These are phyloP conservation scores for Acanthamoeba rhysodes DNA, from an alignment of 208 protist genomes.

Conservation along the genomic window DNA sequence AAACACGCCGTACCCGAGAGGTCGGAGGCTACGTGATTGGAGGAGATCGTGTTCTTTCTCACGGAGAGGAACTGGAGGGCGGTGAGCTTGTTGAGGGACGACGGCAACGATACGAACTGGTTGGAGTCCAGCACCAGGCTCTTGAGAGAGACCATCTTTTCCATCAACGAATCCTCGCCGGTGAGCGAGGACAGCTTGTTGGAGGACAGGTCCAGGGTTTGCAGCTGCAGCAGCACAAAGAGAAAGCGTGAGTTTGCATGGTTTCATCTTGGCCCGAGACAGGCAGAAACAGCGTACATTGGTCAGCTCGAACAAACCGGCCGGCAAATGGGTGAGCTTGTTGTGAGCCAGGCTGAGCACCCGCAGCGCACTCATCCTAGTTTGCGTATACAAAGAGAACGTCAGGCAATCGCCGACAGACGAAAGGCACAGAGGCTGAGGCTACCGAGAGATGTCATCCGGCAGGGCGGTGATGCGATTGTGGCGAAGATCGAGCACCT, in stretches of 20 bases:
- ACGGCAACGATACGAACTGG: constrained; percentile 22
- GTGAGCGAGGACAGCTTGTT: constrained; percentile 51
- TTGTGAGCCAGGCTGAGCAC: constrained; percentile 52
- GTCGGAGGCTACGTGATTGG: constrained; percentile 50
- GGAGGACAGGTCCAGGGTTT: constrained; percentile 14
- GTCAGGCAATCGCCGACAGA: background rate
- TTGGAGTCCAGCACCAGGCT: constrained; percentile 51
- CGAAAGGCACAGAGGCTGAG: background rate
- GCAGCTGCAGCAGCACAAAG: background rate
- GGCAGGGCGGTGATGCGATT: constrained; percentile 24
- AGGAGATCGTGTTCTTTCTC: constrained; percentile 27
- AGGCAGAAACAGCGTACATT: background rate
- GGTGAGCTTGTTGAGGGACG: constrained; percentile 64
- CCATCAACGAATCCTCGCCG: constrained; percentile 10
- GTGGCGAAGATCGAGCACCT: constrained; percentile 50
- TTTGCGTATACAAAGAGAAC: background rate
- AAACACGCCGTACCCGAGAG: background rate
- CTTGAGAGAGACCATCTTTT: constrained; percentile 36
- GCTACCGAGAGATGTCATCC: constrained; percentile 3
- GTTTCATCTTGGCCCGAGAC: too few species aligned
- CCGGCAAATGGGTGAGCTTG: constrained; percentile 17
- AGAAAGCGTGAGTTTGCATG: background rate
- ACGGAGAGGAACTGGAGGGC: constrained; percentile 55
- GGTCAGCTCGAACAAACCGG: constrained; percentile 22
- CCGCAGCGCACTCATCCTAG: constrained; percentile 4